phyloP scores from a whole-genome alignment of 139 green algal genomes.

The Auxenochlorella pyrenoidosa region DNA sequence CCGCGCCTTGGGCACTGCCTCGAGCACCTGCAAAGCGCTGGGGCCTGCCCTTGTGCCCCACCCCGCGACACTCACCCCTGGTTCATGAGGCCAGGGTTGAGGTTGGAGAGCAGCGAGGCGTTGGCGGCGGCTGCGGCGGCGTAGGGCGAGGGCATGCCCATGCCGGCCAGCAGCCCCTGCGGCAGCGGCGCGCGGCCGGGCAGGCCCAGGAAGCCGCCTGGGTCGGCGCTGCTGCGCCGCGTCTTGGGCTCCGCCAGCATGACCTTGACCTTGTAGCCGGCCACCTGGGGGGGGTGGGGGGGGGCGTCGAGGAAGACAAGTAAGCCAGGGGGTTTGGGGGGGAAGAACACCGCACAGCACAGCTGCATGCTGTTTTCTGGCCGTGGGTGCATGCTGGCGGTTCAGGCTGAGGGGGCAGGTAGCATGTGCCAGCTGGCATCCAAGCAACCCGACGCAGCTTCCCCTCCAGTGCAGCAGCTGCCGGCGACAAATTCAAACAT shows the following conservation, averaged over 20 bases:
- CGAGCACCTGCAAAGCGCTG: too few species aligned
- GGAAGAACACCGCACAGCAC: too few species aligned
- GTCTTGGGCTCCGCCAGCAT: constrained; percentile 94
- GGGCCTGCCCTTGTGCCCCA: too few species aligned
- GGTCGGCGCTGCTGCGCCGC: constrained; percentile 57
- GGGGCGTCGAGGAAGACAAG: too few species aligned
- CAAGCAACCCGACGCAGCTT: too few species aligned
- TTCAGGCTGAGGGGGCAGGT: too few species aligned
- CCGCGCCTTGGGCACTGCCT: too few species aligned
- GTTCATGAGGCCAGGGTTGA: constrained; percentile 28
- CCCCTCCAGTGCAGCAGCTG: too few species aligned
- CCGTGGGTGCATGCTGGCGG: neutral
- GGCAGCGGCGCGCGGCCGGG: neutral
- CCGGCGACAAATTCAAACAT: too few species aligned
- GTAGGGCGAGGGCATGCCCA: constrained; percentile 33
- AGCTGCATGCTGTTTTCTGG: too few species aligned
- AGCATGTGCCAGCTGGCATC: too few species aligned
- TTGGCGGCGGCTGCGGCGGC: constrained; percentile 7
- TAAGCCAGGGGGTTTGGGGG: too few species aligned
- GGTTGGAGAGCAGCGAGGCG: constrained; percentile 14
- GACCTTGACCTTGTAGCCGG: constrained; percentile 90
- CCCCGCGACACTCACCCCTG: constrained; percentile 35
- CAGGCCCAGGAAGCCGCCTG: neutral
- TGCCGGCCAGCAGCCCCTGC: constrained; percentile 36
- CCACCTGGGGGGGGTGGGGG: constrained; percentile 58